Conservation (phyloP, 2,329 filamentous ascomycete genomes). For the Aspergillus brasiliensis region DNA sequence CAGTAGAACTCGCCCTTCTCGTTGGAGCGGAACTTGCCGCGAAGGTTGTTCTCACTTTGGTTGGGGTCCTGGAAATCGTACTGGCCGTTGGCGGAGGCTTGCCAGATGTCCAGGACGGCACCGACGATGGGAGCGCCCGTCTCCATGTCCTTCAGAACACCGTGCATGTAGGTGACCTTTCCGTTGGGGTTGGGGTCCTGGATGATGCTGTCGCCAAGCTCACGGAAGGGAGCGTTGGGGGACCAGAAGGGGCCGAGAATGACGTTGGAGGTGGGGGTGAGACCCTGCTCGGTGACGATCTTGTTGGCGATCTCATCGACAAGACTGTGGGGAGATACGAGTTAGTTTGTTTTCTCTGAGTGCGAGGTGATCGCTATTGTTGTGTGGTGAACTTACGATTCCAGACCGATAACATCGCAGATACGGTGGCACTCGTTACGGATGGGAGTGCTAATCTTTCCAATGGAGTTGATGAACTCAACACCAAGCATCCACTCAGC, state of each 20-base stretch:
- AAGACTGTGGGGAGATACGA: slow-evolving; percentile 53
- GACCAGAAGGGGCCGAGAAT: slow-evolving; percentile 81
- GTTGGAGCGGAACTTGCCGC: slow-evolving; percentile 73
- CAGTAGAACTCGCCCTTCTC: slow-evolving; percentile 67
- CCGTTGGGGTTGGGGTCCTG: slow-evolving; percentile 61
- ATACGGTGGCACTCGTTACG: slow-evolving; percentile 75
- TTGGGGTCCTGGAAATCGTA: slow-evolving; percentile 77
- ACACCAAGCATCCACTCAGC: slow-evolving; percentile 79
- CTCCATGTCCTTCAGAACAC: slow-evolving; percentile 64
- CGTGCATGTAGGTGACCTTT: slow-evolving; percentile 68
- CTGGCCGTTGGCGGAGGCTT: slow-evolving; percentile 73
- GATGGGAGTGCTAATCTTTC: slow-evolving; percentile 67
- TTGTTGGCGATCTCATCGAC: slow-evolving; percentile 79
- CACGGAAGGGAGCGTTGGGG: slow-evolving; percentile 71
- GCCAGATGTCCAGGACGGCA: slow-evolving; percentile 77
- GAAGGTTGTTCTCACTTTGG: slow-evolving; percentile 72
- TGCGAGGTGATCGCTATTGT: slow-evolving; percentile 11
- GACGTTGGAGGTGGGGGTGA: slow-evolving; percentile 70
- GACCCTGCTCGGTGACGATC: slow-evolving; percentile 61
- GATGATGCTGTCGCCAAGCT: slow-evolving; percentile 67
- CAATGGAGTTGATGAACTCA: slow-evolving; percentile 73
- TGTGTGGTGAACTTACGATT: slow-evolving; percentile 49
- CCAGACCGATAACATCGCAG: slow-evolving; percentile 72
- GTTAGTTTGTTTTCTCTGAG: neutral
- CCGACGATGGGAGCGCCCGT: slow-evolving; percentile 67